Evolutionary conservation across 257 asterid species (phyloP).

Genomic region (Sherardia arvensis): DNA sequence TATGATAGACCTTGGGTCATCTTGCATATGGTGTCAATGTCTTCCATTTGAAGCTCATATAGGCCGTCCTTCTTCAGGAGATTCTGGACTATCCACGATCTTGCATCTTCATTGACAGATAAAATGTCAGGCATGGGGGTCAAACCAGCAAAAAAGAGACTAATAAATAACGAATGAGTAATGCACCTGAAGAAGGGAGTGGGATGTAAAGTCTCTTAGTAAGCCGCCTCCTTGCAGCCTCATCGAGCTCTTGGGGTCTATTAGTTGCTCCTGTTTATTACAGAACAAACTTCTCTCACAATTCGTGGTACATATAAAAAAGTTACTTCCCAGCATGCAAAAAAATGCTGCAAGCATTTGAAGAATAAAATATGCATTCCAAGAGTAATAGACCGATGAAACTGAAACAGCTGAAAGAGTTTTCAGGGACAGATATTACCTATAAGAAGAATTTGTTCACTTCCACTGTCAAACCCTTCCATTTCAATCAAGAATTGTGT

Average conservation of each 20-base stretch:
- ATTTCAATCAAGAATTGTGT: conserved; percentile 97
- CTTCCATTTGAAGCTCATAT: conserved; percentile 66
- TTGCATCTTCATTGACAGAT: conserved; percentile 59
- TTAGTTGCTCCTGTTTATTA: conserved; percentile 80
- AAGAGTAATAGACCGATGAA: too few relatives aligned
- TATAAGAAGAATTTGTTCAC: conserved; percentile 74
- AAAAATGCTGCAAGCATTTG: background rate
- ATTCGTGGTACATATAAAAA: background rate
- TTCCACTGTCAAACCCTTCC: conserved; percentile 76
- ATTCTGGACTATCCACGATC: conserved; percentile 85
- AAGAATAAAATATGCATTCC: background rate
- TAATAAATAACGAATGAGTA: background rate
- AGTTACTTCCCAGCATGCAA: background rate
- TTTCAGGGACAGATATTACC: conserved; percentile 37
- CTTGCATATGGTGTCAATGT: conserved; percentile 59
- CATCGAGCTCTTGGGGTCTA: conserved; percentile 98
- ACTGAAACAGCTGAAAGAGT: too few relatives aligned
- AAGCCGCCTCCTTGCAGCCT: conserved; percentile 98
- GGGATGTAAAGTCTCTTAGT: conserved; percentile 94
- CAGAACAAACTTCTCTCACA: background rate
- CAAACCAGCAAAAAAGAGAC: background rate
- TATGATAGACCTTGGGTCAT: conserved; percentile 82
- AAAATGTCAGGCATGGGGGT: conserved; percentile 10
- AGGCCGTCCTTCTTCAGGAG: conserved; percentile 83
- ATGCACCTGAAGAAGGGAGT: conserved; percentile 86